Conservation (phyloP, 1,284 basidiomycete species). For the Naganishia albida region DNA sequence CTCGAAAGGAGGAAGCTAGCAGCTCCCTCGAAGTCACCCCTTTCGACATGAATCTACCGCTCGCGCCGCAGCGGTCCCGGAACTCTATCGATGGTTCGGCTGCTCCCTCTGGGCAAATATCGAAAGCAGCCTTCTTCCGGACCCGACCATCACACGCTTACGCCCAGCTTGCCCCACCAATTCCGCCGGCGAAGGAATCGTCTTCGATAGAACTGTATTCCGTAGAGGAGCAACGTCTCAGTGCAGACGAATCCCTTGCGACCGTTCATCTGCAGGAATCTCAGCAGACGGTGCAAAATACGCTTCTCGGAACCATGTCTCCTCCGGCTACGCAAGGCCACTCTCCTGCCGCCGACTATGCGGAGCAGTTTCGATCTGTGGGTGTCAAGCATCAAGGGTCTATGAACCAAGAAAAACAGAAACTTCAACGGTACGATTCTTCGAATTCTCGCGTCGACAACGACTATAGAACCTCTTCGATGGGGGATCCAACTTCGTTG, state of each 20-base stretch:
- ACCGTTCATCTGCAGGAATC: not conserved
- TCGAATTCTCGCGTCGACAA: not conserved
- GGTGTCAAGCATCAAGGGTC: not conserved
- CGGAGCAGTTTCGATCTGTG: not conserved
- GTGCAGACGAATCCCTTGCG: not conserved
- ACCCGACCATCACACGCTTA: constrained; percentile 12
- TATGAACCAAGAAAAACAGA: not conserved
- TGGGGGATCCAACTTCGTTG: constrained; percentile 4
- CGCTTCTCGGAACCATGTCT: constrained; percentile 18
- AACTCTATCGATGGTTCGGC: constrained; percentile 4
- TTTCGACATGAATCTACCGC: not conserved
- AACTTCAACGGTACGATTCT: not conserved
- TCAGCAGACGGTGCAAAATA: constrained; percentile 12
- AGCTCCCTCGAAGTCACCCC: no score
- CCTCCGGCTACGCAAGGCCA: constrained; percentile 20
- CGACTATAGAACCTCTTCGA: not conserved
- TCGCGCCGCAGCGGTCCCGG: constrained; percentile 21
- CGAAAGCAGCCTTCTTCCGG: constrained; percentile 32
- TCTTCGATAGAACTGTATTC: not conserved
- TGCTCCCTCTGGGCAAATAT: constrained; percentile 24
- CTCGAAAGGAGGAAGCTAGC: no score
- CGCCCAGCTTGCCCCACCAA: no score
- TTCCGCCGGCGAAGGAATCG: not conserved
- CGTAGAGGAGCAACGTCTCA: not conserved
- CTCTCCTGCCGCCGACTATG: constrained; percentile 7